Base-by-base conservation (phyloP, 345 rosid genomes). In the Camelina neglecta region DNA sequence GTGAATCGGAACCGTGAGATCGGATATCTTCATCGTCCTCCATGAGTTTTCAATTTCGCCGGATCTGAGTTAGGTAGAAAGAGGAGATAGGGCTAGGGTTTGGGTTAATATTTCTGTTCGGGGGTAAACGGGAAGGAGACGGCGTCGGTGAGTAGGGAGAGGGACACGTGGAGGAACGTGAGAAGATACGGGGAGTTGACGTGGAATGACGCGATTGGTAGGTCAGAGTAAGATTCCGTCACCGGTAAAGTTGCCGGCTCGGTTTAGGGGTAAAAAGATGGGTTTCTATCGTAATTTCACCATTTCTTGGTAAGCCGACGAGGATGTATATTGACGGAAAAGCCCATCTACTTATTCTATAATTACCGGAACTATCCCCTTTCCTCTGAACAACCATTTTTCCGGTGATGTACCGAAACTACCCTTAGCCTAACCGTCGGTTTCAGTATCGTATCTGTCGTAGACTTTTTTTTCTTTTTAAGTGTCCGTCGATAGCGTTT, bases 11-110 rank as follows among this genome's bases (percentile, higher is more conserved):
- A 11, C 57, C 69, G 48, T 75, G 85, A 33, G 89, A 85, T 49
- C 74, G 88, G 72, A 82, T 84, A 75, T 89, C 93, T 8, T 85
- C 89, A 5, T 84, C 86, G 72, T 85, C 89, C 1, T 89, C 93
- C 91, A 85, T 84, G 60, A 60, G 65, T 73, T 29, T 62, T 58
- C 26, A 8, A 33, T 21, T 15, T 67, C 80, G 55, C 73, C 64
- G 68, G 77, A 60, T 72, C 71, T 55, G 66, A 26, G 58, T 44
- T 74, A 72, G 72, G 80, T 71, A 33, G 31, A 13, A 56, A 20
- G 38, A 44, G 21, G 67, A 60, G 72, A 72, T 62, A 68, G 50
- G 49, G 47, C 29, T 74, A 81, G 83, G 79, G 74, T 53, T 76
- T 47, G 80, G 54, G 15, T 31, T 67, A 68, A 58, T 61, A 67